phyloP scores from a whole-genome alignment of 768 basidiomycete genomes.

The Phylloporus scabripes region DNA sequence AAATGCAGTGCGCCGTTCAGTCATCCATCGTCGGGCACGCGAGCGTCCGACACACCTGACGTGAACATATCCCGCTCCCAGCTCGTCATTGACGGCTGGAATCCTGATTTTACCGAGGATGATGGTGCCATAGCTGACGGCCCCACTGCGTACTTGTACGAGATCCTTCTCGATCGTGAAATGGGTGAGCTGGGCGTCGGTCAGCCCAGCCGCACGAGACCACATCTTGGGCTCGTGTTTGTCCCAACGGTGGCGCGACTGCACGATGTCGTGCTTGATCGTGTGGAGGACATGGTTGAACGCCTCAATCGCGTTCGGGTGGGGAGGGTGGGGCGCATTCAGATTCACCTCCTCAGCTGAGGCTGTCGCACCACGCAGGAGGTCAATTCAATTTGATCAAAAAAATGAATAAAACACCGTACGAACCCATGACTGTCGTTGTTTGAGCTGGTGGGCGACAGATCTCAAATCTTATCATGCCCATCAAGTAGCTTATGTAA shows the following conservation, averaged over 20 bases:
- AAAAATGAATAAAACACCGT: not conserved
- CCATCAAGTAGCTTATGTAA: slow-evolving; percentile 1
- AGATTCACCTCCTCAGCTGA: slow-evolving; percentile 46
- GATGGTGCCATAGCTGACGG: slow-evolving; percentile 62
- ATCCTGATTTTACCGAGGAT: slow-evolving; percentile 74
- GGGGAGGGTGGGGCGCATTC: slow-evolving; percentile 57
- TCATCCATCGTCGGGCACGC: slow-evolving; percentile 1
- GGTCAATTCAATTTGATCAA: not conserved
- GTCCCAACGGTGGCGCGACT: slow-evolving; percentile 67
- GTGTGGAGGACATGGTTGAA: slow-evolving; percentile 48
- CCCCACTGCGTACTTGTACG: slow-evolving; percentile 45
- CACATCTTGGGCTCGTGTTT: slow-evolving; percentile 58
- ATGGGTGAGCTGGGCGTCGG: slow-evolving; percentile 45
- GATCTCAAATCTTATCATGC: slow-evolving; percentile 1
- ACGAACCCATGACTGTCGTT: slow-evolving; percentile 23
- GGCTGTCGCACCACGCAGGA: slow-evolving; percentile 36
- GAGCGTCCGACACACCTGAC: slow-evolving; percentile 47
- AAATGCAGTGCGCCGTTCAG: slow-evolving; percentile 6
- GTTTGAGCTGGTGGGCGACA: not conserved
- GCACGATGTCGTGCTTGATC: slow-evolving; percentile 63
- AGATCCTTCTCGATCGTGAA: slow-evolving; percentile 47
- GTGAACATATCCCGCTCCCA: slow-evolving; percentile 62
- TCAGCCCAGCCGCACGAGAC: slow-evolving; percentile 49
- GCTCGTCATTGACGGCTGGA: slow-evolving; percentile 56
- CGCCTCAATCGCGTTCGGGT: slow-evolving; percentile 55